Percentiles rank a stretch among this genome's conserved stretches.
Conservation (phyloP, 1,139 yeast species). For the Saccharomycopsis crataegensis region DNA sequence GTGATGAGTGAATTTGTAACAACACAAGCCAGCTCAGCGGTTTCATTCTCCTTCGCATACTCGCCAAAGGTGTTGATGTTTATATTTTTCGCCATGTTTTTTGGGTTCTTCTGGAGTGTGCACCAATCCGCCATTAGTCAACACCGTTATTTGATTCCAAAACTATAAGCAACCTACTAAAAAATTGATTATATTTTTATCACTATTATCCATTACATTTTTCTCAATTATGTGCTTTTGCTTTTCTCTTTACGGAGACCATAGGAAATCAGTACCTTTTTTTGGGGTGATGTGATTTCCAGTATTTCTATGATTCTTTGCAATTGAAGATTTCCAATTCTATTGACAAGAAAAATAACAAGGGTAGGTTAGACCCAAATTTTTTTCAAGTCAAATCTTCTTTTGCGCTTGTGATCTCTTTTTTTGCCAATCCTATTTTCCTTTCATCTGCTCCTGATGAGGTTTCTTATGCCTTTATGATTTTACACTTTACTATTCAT, state of each 20-base stretch:
- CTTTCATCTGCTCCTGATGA: no score
- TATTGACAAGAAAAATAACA: no score
- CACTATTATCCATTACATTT: not conserved
- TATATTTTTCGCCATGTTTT: conserved; percentile 8
- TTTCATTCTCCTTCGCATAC: no score
- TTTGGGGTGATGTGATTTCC: not conserved
- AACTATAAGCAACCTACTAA: conserved; percentile 5
- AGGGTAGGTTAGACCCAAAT: no score
- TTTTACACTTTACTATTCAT: no score
- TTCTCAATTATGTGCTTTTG: not conserved
- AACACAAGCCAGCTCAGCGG: no score
- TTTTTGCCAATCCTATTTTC: not conserved
- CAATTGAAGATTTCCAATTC: not conserved
- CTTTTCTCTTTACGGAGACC: not conserved
- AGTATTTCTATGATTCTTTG: not conserved
- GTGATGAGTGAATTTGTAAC: no score
- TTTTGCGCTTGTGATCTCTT: not conserved
- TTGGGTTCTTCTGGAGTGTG: conserved; percentile 12
- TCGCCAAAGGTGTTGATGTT: not conserved
- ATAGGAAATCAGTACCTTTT: not conserved
- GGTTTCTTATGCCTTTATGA: no score
- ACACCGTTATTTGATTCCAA: conserved; percentile 19
- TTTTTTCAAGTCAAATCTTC: no score
- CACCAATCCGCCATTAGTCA: conserved; percentile 13
- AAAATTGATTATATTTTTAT: not conserved